A percentile compares a stretch with the other conserved stretches of the same genome.
These are phyloP conservation scores for Cetradonia linearis DNA, from an alignment of 495 filamentous ascomycete species.

Conservation along the genomic window DNA sequence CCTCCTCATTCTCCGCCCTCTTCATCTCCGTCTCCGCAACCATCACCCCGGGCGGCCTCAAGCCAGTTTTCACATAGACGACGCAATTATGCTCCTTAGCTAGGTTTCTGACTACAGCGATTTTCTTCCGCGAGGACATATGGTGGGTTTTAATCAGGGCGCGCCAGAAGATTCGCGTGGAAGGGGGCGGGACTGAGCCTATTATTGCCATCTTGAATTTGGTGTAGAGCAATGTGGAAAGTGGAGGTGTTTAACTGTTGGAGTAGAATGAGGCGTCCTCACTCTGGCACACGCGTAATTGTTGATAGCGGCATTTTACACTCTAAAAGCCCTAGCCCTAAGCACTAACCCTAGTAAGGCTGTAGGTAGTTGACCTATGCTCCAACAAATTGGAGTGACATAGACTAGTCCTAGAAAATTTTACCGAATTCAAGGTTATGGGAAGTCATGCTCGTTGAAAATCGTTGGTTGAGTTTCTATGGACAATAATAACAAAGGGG, in stretches of 20 bases:
- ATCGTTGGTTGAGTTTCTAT: constrained; percentile 2
- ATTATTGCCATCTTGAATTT: too few species aligned
- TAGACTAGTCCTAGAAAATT: neutral
- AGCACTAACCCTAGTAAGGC: too few species aligned
- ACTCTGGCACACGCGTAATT: neutral
- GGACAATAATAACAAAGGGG: neutral
- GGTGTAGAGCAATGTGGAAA: neutral
- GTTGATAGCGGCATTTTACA: too few species aligned
- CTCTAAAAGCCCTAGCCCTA: too few species aligned
- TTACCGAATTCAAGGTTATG: neutral
- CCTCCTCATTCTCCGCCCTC: neutral
- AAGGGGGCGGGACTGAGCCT: neutral
- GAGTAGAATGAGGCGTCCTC: neutral
- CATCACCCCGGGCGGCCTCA: constrained; percentile 60
- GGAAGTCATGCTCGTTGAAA: neutral
- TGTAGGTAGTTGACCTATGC: neutral
- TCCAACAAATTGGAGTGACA: neutral
- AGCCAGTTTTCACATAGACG: constrained; percentile 55
- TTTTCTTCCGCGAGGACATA: constrained; percentile 73
- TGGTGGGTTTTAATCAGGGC: constrained; percentile 70
- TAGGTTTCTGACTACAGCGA: constrained; percentile 53
- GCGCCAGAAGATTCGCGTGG: constrained; percentile 33
- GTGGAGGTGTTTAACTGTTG: neutral
- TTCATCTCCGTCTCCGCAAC: constrained; percentile 47
- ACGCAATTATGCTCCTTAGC: constrained; percentile 46